phyloP scores from a whole-genome alignment of 495 filamentous ascomycete genomes.

The Penicillium mononematosum region DNA sequence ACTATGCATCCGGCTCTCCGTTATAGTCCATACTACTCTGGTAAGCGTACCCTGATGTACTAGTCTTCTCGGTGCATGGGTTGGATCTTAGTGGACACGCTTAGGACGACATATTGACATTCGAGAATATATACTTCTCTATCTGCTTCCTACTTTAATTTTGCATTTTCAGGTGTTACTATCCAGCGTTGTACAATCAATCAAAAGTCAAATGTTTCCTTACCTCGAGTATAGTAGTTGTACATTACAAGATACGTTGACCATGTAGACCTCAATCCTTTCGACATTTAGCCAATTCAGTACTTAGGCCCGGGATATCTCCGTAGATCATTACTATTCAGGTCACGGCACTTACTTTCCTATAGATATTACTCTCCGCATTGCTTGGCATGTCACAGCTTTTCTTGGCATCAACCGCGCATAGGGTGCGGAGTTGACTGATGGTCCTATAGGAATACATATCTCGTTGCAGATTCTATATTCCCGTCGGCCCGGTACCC shows the following conservation, averaged over 20 bases:
- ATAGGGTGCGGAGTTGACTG: background rate
- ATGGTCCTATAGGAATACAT: background rate
- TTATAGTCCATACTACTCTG: background rate
- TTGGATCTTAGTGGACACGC: background rate
- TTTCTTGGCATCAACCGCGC: constrained; percentile 14
- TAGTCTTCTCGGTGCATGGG: background rate
- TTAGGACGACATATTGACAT: background rate
- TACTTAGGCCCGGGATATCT: background rate
- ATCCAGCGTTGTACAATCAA: background rate
- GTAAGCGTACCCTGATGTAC: background rate
- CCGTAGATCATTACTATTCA: constrained; percentile 25
- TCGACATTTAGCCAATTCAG: background rate
- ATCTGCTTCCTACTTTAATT: background rate
- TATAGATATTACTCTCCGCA: constrained; percentile 1
- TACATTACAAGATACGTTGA: background rate
- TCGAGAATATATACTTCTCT: background rate
- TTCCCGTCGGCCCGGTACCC: constrained; percentile 12
- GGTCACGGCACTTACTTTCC: constrained; percentile 15
- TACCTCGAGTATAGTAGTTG: background rate
- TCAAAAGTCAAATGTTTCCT: background rate
- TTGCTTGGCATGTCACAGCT: constrained; percentile 20
- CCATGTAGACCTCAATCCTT: background rate
- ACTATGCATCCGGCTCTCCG: background rate
- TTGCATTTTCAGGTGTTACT: background rate
- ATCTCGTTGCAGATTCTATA: background rate